Base-by-base conservation (phyloP, 208 protist genomes). In the Leptomonas pyrrhocoris region DNA sequence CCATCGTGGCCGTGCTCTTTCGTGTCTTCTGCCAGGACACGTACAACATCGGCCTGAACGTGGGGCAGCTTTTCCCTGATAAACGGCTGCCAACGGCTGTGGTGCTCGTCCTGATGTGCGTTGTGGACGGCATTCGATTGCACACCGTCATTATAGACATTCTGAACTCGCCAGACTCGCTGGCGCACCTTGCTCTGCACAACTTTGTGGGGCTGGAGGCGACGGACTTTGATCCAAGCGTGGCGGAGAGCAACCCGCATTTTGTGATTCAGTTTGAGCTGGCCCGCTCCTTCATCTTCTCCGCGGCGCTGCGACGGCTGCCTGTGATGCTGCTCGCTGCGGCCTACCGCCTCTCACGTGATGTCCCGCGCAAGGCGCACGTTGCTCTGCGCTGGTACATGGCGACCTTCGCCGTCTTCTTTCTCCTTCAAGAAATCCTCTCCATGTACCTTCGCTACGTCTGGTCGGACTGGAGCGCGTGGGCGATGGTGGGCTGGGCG, bases 311-410 rank as follows among this genome's bases (percentile, higher is more conserved):
- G 18, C 61, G 61, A 11, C 79, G 79, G 23, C 30, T 89, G 16
- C 87, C 86, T 9, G 62, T 79, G 2, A 56, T 90, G 19, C 31
- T 85, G 25, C 36, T 93, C 9, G 80, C 77, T 45, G 81, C 42
- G 23, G 61, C 40, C 19, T 95, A 86, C 42, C 87, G 89, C 42
- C 46, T 92, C 21, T 40, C 77, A 13, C 74, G 86, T 40, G 92
- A 96, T 68, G 83, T 84, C 7, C 83, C 79, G 11, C 75, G 83
- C 23, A 80, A 75, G 23, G 76, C 76, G 27, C 80, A 93, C 73
- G 84, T 84, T 30, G 79, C 80, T 11, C 70, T 95, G 43, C 89
- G 92, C 12, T 96, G 92, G 90, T 92, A 96, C 74, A 80, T 92
- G 77, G 81, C 84, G 25, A 96, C 92, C 23, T 36, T 84, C 5